Evolutionary conservation across 345 rosid genomes (phyloP), one percentile per base, ranked within the genome.

Genomic region (Bretschneidera sinensis): DNA sequence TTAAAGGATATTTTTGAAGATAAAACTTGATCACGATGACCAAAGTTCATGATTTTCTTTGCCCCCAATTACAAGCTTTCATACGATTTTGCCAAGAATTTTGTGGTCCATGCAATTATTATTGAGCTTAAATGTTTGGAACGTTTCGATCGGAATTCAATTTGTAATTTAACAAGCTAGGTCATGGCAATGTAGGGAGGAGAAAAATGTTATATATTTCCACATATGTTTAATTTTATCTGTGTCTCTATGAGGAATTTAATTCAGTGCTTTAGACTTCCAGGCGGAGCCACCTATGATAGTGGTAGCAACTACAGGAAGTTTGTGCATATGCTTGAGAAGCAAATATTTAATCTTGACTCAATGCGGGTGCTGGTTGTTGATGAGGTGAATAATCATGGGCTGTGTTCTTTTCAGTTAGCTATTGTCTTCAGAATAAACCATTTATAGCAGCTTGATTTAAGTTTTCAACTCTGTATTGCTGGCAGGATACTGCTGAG

Each of bases 201-300:
- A 28, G 18, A 47, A 45, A 14, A 43, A 43, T 47, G 0, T 45
- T 22, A 24, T 20, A 0, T 5, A 5, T 39, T 39, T 39, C 2
- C 15, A 39, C 10, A 14, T 39, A 5, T 39, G 11, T 13, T 5
- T 39, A 39, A 14, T 39, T 1, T 9, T 39, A 39, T 14, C 15
- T 11, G 2, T 43, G 39, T 68, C 25, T 48, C 39, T 57, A 57
- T 60, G 60, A 51, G 55, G 18, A 2, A 39, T 43, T 35, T 64
- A 50, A 34, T 64, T 43, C 33, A 53, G 17, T 61, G 39, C 54
- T 65, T 66, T 17, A 23, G 49, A 48, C 23, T 71, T 65, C 74
- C 89, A 89, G 98, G 97, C 98, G 50, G 98, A 92, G 62, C 98
- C 98, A 17, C 98, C 98, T 18, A 70, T 75, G 21, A 76, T 92